These are phyloP conservation scores for Auricularia cornea DNA, from an alignment of 768 basidiomycete species.

Conservation along the genomic window DNA sequence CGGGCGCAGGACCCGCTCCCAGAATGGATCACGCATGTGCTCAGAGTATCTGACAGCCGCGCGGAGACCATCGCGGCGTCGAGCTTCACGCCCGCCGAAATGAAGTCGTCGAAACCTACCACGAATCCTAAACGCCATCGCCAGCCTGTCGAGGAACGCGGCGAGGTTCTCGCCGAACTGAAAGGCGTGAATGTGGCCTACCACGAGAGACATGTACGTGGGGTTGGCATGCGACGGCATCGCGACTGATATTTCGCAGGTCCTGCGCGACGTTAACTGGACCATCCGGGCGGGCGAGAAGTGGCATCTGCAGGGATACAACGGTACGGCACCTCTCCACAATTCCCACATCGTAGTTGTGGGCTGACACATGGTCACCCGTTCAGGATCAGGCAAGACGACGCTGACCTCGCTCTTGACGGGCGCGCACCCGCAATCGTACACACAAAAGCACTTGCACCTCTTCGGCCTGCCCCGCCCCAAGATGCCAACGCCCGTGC, in stretches of 20 bases:
- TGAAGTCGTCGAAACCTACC: slow-evolving; percentile 8
- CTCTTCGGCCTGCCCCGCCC: slow-evolving; percentile 59
- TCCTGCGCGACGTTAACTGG: slow-evolving; percentile 76
- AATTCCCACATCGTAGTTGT: not conserved
- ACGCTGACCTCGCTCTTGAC: slow-evolving; percentile 85
- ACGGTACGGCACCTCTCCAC: slow-evolving; percentile 44
- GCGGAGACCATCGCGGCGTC: slow-evolving; percentile 46
- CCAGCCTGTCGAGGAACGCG: slow-evolving; percentile 3
- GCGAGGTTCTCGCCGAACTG: slow-evolving; percentile 49
- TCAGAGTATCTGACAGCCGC: slow-evolving; percentile 38
- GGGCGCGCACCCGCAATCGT: slow-evolving; percentile 94
- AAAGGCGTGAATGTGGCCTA: slow-evolving; percentile 65
- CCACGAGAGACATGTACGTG: slow-evolving; percentile 46
- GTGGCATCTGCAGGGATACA: slow-evolving; percentile 86
- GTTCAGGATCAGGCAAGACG: slow-evolving; percentile 84
- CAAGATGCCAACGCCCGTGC: slow-evolving; percentile 55
- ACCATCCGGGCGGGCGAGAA: slow-evolving; percentile 70
- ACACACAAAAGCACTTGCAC: slow-evolving; percentile 53
- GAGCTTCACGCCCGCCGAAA: slow-evolving; percentile 29
- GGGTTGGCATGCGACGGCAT: too few species aligned
- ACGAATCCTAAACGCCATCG: not conserved
- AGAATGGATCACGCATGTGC: slow-evolving; percentile 63
- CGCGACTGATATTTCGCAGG: too few species aligned
- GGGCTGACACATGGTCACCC: not conserved
- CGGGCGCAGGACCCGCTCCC: slow-evolving; percentile 66